A percentile compares a stretch with the other conserved stretches of the same genome.
Evolutionary conservation across 768 basidiomycete genomes (phyloP).

Genomic region (Auriscalpium vulgare): DNA sequence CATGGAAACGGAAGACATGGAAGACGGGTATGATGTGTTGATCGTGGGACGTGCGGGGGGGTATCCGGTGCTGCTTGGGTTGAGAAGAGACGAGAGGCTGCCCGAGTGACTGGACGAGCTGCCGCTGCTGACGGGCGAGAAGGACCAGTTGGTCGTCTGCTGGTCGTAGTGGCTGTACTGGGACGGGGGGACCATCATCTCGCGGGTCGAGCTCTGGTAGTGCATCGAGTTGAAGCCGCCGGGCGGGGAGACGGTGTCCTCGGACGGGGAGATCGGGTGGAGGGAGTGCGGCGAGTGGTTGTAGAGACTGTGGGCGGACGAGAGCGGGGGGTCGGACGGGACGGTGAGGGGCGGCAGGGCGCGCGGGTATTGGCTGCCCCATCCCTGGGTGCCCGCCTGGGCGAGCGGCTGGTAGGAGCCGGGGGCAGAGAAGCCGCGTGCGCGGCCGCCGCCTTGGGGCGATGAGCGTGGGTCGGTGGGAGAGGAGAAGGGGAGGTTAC

Average conservation of each 20-base stretch:
- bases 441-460: slow-evolving; percentile 47
- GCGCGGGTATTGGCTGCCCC: slow-evolving; percentile 46
- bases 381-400: slow-evolving; percentile 47
- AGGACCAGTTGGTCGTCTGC: slow-evolving; percentile 37
- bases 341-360: slow-evolving; percentile 76
- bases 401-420: slow-evolving; percentile 69
- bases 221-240: slow-evolving; percentile 30
- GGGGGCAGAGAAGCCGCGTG: slow-evolving; percentile 70
- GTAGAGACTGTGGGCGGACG: slow-evolving; percentile 48
- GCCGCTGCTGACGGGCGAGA: slow-evolving; percentile 35
- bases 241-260: slow-evolving; percentile 53
- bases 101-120: slow-evolving; percentile 59
- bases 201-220: slow-evolving; percentile 23
- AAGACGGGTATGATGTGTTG: slow-evolving; percentile 55
- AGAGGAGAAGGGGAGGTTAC: slow-evolving; percentile 55
- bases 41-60: slow-evolving; percentile 54
- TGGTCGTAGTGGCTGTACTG: slow-evolving; percentile 62
- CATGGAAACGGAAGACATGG: slow-evolving; percentile 30
- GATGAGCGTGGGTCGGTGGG: slow-evolving; percentile 36
- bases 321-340: slow-evolving; percentile 63
- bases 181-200: slow-evolving; percentile 36
- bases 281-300: slow-evolving; percentile 52
- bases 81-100: slow-evolving; percentile 70
- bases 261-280: slow-evolving; percentile 61
- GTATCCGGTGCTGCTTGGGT: slow-evolving; percentile 45